A percentile compares a stretch with the other conserved stretches of the same genome.
phyloP scores from a whole-genome alignment of 805 yeast species.

The Grigorovia yakushimaensis region DNA sequence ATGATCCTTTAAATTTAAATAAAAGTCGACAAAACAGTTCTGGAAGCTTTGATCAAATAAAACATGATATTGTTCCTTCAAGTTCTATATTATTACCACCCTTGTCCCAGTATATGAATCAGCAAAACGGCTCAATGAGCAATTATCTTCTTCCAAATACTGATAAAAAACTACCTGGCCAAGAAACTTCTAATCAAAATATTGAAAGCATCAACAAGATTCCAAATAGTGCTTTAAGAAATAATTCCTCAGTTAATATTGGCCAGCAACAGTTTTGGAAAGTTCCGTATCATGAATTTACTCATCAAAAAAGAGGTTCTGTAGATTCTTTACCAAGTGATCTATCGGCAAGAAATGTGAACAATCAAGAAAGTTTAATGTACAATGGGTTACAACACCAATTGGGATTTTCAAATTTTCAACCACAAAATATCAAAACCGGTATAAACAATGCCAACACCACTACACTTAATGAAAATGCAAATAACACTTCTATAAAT shows the following conservation, averaged over 20 bases:
- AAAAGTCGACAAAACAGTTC: background rate
- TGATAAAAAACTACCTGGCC: background rate
- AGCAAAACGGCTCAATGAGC: constrained; percentile 5
- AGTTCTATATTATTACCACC: constrained; percentile 25
- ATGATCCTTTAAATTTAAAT: background rate
- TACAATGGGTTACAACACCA: constrained; percentile 8
- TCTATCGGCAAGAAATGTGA: constrained; percentile 16
- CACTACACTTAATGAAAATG: constrained; percentile 5
- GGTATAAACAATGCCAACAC: background rate
- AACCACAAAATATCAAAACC: background rate
- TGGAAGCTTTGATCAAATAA: background rate
- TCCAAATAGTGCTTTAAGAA: background rate
- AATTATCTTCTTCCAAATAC: background rate
- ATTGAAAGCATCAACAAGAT: background rate
- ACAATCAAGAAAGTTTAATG: constrained; percentile 14
- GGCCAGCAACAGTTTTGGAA: constrained; percentile 29
- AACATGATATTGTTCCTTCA: background rate
- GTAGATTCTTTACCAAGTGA: constrained; percentile 25
- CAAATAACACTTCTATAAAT: background rate
- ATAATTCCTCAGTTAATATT: constrained; percentile 1
- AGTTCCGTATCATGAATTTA: constrained; percentile 29
- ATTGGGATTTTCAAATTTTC: background rate
- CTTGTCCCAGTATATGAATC: constrained; percentile 18
- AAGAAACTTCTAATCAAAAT: background rate
- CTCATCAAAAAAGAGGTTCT: constrained; percentile 24